Evolutionary conservation across 495 filamentous ascomycete genomes (phyloP).

Genomic region (Bacidia gigantensis): DNA sequence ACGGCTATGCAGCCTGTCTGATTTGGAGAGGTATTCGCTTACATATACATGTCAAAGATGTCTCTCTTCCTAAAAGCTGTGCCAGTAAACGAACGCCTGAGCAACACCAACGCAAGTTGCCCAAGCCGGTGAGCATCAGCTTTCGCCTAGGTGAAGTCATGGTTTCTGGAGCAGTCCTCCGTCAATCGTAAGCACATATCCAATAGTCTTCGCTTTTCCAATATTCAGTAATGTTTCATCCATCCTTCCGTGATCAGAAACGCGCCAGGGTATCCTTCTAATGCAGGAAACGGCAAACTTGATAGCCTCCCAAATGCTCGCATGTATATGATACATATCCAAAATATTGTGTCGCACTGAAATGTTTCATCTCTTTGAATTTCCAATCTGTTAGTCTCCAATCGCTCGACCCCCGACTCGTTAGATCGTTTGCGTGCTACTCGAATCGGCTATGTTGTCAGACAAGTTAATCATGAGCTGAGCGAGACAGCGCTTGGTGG

Average conservation of each 20-base stretch:
- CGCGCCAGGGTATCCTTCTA: conserved; percentile 17
- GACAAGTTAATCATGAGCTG: conserved; percentile 95
- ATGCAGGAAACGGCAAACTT: conserved; percentile 9
- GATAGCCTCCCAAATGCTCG: conserved; percentile 9
- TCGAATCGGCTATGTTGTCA: conserved; percentile 68
- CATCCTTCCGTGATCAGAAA: neutral
- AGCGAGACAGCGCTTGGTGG: conserved; percentile 93
- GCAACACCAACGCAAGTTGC: no score
- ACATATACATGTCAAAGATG: neutral
- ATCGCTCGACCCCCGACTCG: no score
- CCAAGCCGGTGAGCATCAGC: no score
- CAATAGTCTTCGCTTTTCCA: conserved; percentile 9
- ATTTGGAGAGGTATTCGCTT: no score
- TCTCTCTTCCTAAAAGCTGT: no score
- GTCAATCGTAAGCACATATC: neutral
- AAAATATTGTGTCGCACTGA: conserved; percentile 12
- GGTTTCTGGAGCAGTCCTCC: neutral
- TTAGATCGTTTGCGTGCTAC: conserved; percentile 36
- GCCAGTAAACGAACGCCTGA: conserved; percentile 1
- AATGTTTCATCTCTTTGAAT: conserved; percentile 15
- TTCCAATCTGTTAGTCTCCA: conserved; percentile 3
- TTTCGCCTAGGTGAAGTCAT: no score
- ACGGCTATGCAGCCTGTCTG: no score
- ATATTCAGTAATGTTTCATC: conserved; percentile 1
- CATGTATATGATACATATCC: conserved; percentile 21